Evolutionary conservation across 1,139 yeast genomes (phyloP), one percentile per base, ranked within the genome.

Genomic region (Cylindricascospora bacillispora): DNA sequence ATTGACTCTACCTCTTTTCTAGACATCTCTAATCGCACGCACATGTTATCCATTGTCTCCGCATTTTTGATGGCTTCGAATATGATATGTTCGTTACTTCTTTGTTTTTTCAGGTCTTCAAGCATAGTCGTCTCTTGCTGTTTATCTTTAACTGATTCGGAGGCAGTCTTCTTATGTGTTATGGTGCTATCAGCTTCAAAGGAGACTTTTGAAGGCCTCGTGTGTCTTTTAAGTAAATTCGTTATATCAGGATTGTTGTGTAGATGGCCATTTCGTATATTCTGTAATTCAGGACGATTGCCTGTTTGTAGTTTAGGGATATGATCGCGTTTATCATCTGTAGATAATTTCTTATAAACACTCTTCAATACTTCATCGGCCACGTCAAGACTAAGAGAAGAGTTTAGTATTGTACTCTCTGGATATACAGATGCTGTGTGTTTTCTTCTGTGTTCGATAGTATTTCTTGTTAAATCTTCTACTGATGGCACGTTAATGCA

Each of bases 11-110:
- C 69, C 24, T 76, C 78, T 14, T 50, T 51, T 30, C 74, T 60
- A 12, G 80, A 64, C 46, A 65, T 63, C 32, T 67, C 70, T 37
- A 79, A 54, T 40, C 73, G 79, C 0, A 86, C 78, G 43, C 86
- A 76, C 2, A 82, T 73, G 6, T 76, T 67, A 47, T 82, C 94
- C 40, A 77, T 67, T 43, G 71, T 72, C 36, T 73, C 77, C 18
- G 70, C 70, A 15, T 70, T 70, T 36, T 65, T 67, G 20, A 78
- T 45, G 26, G 76, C 56, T 36, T 69, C 56, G 1, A 62, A 54
- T 21, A 78, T 47, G 20, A 57, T 47, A 6, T 52, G 43, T 46
- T 62, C 63, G 33, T 57, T 62, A 15, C 49, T 49, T 39, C 43
- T 43, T 36, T 33, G 36, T 37, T 44, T 44, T 43, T 30, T 43